phyloP scores from a whole-genome alignment of 2,329 filamentous ascomycete species.

The Plectosphaerella plurivora region DNA sequence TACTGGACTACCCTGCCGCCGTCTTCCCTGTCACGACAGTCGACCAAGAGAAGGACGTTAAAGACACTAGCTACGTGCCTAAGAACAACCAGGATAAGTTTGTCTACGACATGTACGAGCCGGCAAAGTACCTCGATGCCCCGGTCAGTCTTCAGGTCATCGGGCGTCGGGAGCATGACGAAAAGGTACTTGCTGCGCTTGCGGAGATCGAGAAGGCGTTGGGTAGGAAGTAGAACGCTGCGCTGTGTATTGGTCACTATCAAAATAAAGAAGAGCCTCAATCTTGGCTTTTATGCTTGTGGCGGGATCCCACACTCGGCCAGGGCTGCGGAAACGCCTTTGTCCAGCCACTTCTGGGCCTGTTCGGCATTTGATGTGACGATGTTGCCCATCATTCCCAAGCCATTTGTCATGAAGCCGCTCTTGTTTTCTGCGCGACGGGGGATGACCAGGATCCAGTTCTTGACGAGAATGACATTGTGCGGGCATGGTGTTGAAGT shows the following conservation, averaged over 20 bases:
- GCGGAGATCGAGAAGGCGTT: neutral
- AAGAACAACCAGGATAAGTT: slow-evolving; percentile 31
- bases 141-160: slow-evolving; percentile 51
- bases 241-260: too few relatives aligned
- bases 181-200: slow-evolving; percentile 16
- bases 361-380: too few relatives aligned
- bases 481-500: neutral
- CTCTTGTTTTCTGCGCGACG: neutral
- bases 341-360: too few relatives aligned
- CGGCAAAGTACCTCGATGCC: slow-evolving; percentile 40
- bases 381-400: neutral
- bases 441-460: neutral
- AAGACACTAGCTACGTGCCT: slow-evolving; percentile 5
- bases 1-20: slow-evolving; percentile 61
- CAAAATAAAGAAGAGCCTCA: too few relatives aligned
- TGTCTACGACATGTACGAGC: slow-evolving; percentile 24
- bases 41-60: slow-evolving; percentile 7
- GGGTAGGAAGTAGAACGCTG: neutral
- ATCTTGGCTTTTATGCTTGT: too few relatives aligned
- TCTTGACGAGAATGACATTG: neutral
- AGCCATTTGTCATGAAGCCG: neutral
- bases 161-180: slow-evolving; percentile 47
- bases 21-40: slow-evolving; percentile 51
- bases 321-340: too few relatives aligned
- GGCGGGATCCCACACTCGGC: too few relatives aligned